Conservation (phyloP, 73 alveolate species). For the Tetrahymena elliotti region DNA sequence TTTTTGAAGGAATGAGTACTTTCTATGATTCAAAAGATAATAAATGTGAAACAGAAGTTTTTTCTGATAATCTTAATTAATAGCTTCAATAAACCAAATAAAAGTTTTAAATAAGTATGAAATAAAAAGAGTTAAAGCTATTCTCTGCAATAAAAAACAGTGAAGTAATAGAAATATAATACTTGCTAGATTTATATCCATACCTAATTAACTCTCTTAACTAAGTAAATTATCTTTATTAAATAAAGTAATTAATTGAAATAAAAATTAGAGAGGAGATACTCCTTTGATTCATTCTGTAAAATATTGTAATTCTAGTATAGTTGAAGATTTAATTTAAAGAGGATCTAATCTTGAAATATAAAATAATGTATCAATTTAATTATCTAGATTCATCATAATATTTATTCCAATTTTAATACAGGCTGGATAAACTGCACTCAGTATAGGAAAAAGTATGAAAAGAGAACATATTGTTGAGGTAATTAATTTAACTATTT, state of each 20-base stretch:
- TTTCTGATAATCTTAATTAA: background rate
- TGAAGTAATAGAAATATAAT: background rate
- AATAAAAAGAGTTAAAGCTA: background rate
- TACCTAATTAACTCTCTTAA: background rate
- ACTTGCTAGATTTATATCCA: background rate
- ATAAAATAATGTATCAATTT: background rate
- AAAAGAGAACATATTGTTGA: background rate
- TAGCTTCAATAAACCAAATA: background rate
- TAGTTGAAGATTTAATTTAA: background rate
- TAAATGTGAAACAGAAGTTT: background rate
- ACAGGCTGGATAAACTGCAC: background rate
- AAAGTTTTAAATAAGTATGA: background rate
- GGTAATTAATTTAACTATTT: background rate
- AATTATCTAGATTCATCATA: too few relatives aligned
- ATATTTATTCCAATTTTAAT: too few relatives aligned
- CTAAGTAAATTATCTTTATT: background rate
- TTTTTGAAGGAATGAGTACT: background rate
- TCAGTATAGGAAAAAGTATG: background rate
- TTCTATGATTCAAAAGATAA: background rate
- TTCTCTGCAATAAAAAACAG: background rate
- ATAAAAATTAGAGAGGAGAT: background rate
- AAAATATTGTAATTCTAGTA: background rate
- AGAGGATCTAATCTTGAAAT: background rate
- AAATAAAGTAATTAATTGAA: too few relatives aligned
- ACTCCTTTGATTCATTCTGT: background rate